Conservation (phyloP, 2,329 filamentous ascomycete genomes). For the Cephalotrichum gorgonifer region DNA sequence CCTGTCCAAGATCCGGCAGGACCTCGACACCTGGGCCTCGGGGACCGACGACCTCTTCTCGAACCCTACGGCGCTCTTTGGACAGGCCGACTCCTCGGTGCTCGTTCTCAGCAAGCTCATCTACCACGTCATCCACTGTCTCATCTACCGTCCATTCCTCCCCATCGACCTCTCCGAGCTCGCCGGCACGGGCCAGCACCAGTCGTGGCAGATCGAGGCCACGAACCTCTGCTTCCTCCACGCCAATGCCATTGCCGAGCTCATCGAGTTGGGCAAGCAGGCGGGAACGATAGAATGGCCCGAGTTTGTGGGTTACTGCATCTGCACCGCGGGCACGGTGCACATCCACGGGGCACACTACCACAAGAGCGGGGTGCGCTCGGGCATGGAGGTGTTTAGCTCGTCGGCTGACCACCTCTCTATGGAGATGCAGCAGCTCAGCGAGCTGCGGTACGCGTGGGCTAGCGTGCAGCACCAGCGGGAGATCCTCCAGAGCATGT, state of each 20-base stretch:
- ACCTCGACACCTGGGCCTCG: conserved; percentile 76
- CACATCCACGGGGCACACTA: conserved; percentile 83
- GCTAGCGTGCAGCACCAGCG: conserved; percentile 70
- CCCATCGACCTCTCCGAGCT: conserved; percentile 77
- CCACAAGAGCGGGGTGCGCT: conserved; percentile 34
- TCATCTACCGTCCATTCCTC: conserved; percentile 79
- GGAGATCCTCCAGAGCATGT: conserved; percentile 68
- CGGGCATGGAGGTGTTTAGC: conserved; percentile 52
- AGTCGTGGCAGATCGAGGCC: conserved; percentile 87
- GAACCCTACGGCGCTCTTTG: conserved; percentile 64
- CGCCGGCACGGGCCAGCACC: conserved; percentile 69
- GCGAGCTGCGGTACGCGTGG: conserved; percentile 66
- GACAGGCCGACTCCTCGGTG: conserved; percentile 66
- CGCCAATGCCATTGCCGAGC: conserved; percentile 75
- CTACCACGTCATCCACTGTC: conserved; percentile 77
- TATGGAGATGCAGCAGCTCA: conserved; percentile 69
- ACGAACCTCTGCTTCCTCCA: conserved; percentile 81
- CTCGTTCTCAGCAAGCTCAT: conserved; percentile 76
- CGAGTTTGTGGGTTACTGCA: conserved; percentile 75
- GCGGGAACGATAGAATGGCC: conserved; percentile 73
- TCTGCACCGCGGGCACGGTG: conserved; percentile 78
- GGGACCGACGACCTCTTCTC: conserved; percentile 72
- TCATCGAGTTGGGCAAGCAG: conserved; percentile 69
- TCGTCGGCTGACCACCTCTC: conserved; percentile 58
- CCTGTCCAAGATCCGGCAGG: conserved; percentile 74